Evolutionary conservation across 2,329 filamentous ascomycete genomes (phyloP), one percentile per base, ranked within the genome.

Genomic region (Diaporthe humulicola): DNA sequence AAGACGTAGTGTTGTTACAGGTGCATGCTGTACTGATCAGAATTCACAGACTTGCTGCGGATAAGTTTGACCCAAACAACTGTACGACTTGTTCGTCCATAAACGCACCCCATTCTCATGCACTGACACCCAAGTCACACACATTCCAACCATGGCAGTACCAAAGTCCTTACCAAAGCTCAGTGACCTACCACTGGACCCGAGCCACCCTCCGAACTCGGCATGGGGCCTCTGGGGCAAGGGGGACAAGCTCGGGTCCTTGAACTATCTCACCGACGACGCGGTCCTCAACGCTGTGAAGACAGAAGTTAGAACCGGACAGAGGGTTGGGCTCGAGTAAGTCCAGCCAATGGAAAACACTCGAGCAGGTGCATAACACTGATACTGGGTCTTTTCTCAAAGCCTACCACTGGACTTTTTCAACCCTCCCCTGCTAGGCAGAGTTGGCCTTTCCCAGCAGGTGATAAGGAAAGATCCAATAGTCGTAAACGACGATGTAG

Each of bases 321-420:
- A 61, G 58, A 28, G 58, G 10, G 25, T 61, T 61, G 58, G 58
- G 58, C 38, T 61, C 8, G 58, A 61, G 58, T 61, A 61, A 28
- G 57, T 25, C n/a, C 5, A 19, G 36, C n/a, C 5, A 17, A 60
- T 14, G n/a, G 36, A 7, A 40, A 40, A 3, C 2, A 38, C 17
- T 40, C 57, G 10, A 60, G 6, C 57, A 60, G 14, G 22, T 4
- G 57, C 57, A 17, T 40, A 4, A 60, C 6, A 40, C n/a, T 40
- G 36, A 40, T 5, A 40, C 2, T 40, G 57, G n/a, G 12, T 40
- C 12, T 2, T 40, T 60, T 28, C 17, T 30, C 9, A 2, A 10
- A 61, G 58, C 15, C 38, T 61, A 30, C 58, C 58, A 12, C 17
- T 61, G 14, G 58, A 61, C 58, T 45, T 61, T 19, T 61, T 61